These are phyloP conservation scores for Capronia epimyces DNA, from an alignment of 2,329 filamentous ascomycete genomes.

Conservation along the genomic window DNA sequence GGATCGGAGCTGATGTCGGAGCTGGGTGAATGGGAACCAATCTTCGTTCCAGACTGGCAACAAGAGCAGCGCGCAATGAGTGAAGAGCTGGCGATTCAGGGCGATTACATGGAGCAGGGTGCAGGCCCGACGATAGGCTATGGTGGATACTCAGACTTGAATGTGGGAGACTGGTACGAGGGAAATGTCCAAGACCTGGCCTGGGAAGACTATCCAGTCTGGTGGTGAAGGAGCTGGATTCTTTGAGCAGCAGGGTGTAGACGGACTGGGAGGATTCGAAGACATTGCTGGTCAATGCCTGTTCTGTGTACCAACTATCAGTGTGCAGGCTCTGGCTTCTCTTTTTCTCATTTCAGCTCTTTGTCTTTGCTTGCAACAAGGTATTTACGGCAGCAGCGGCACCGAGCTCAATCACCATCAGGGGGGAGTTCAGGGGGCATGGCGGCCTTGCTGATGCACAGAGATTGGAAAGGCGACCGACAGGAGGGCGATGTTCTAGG, in stretches of 20 bases:
- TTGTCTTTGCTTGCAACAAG: background rate
- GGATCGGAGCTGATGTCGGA: constrained; percentile 17
- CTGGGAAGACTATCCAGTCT: constrained; percentile 9
- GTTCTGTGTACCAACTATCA: background rate
- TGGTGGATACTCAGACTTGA: background rate
- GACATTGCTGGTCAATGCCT: background rate
- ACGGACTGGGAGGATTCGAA: background rate
- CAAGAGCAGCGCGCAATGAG: background rate
- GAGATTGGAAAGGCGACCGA: no score
- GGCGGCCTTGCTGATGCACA: no score
- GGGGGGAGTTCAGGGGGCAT: background rate
- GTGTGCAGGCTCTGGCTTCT: background rate
- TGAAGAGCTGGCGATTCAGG: background rate
- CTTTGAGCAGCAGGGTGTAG: background rate
- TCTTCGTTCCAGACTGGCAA: constrained; percentile 11
- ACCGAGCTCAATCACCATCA: background rate
- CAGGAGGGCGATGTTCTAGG: no score
- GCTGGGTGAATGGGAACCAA: constrained; percentile 11
- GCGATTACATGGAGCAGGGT: background rate
- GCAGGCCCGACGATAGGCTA: background rate
- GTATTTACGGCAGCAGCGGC: background rate
- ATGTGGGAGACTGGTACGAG: constrained; percentile 1
- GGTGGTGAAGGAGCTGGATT: constrained; percentile 1
- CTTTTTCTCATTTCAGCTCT: background rate
- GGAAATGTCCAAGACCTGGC: background rate